Percentiles rank a stretch among this genome's conserved stretches.
Conservation (phyloP, 352 stramenopile species). For the Globisporangium cederbergense region DNA sequence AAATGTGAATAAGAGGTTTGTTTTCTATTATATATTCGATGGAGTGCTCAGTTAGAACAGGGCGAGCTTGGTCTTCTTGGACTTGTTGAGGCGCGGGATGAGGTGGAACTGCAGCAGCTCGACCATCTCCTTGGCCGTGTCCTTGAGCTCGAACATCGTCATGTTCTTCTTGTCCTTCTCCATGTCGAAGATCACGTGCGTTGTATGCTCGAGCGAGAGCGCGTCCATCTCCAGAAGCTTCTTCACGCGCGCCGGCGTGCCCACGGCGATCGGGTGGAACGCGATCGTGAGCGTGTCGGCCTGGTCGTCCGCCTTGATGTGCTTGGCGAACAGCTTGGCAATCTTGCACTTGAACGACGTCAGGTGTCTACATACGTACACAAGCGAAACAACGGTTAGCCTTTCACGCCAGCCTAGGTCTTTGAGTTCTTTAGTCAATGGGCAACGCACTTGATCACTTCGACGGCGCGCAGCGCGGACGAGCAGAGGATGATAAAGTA, state of each 20-base stretch:
- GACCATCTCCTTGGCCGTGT: constrained; percentile 77
- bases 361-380: constrained; percentile 38
- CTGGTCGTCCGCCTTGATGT: constrained; percentile 91
- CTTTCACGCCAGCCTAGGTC: not conserved
- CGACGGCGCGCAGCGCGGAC: constrained; percentile 88
- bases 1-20: not conserved
- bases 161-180: constrained; percentile 86
- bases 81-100: constrained; percentile 54
- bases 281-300: constrained; percentile 67
- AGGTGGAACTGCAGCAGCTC: constrained; percentile 79
- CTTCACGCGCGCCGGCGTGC: constrained; percentile 74
- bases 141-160: constrained; percentile 81
- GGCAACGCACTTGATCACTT: constrained; percentile 87
- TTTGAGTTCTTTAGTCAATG: too few relatives aligned
- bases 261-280: constrained; percentile 78
- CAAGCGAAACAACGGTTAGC: not conserved
- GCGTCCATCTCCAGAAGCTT: constrained; percentile 74
- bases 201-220: constrained; percentile 76
- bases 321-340: constrained; percentile 96
- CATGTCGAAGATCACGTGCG: constrained; percentile 82
- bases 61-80: constrained; percentile 66
- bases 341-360: constrained; percentile 86
- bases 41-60: constrained; percentile 46
- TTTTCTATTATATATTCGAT: constrained; percentile 16
- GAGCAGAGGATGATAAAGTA: constrained; percentile 91